phyloP scores from a whole-genome alignment of 2,329 filamentous ascomycete species.

The Aspergillus piperis region DNA sequence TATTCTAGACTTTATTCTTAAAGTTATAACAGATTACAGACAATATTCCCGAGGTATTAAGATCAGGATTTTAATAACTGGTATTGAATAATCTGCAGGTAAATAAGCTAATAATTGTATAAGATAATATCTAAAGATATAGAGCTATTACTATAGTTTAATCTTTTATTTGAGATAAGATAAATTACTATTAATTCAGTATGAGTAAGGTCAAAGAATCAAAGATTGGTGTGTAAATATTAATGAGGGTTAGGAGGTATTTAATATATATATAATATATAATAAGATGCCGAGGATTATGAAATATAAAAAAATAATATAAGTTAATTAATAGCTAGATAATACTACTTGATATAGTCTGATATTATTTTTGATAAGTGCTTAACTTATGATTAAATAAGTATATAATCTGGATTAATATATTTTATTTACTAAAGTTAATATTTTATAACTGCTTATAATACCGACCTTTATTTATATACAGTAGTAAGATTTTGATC shows the following conservation, averaged over 20 bases:
- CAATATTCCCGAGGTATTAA: background rate
- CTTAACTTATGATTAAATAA: too few species aligned
- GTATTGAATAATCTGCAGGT: background rate
- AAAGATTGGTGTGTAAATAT: background rate
- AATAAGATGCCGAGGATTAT: accelerated
- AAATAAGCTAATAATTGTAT: background rate
- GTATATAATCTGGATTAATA: too few species aligned
- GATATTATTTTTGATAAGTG: too few species aligned
- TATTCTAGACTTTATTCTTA: background rate
- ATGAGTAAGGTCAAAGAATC: background rate
- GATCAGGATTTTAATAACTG: background rate
- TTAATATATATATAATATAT: too few species aligned
- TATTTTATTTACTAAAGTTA: too few species aligned
- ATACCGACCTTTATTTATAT: too few species aligned
- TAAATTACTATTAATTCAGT: background rate
- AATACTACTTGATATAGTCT: too few species aligned
- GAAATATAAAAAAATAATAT: too few species aligned
- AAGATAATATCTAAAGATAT: background rate
- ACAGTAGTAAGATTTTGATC: too few species aligned
- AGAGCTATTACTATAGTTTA: background rate
- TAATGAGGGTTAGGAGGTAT: accelerated
- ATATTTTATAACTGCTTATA: too few species aligned
- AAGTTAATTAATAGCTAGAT: too few species aligned
- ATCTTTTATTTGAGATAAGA: background rate
- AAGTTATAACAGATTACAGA: background rate